These are phyloP conservation scores for Trichoderma sp. DNA, from an alignment of 2,329 filamentous ascomycete species.

Conservation along the genomic window DNA sequence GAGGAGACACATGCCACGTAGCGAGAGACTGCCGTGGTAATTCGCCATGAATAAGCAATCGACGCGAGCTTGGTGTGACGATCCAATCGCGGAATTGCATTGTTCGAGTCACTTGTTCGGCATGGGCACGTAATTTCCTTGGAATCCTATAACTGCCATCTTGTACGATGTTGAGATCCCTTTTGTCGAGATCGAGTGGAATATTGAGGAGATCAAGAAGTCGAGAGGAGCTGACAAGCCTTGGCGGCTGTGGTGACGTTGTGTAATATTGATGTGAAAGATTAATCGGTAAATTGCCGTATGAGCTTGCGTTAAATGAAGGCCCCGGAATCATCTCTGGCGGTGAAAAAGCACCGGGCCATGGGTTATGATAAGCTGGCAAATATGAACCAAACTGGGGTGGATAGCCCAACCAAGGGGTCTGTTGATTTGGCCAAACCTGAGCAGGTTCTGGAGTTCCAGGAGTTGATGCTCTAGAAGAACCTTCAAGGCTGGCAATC, in stretches of 20 bases:
- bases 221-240: not conserved
- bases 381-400: not conserved
- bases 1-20: not conserved
- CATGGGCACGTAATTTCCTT: not conserved
- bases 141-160: conserved; percentile 5
- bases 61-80: not conserved
- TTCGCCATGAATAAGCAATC: not conserved
- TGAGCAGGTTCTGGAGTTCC: not conserved
- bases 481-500: not conserved
- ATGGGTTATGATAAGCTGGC: not conserved
- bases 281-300: not conserved
- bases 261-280: not conserved
- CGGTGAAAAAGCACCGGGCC: not conserved
- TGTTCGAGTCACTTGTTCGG: conserved; percentile 13
- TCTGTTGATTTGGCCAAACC: not conserved
- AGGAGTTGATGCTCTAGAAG: conserved; percentile 4
- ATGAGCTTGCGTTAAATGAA: not conserved
- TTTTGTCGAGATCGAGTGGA: not conserved
- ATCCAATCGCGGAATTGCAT: conserved; percentile 16
- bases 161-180: not conserved
- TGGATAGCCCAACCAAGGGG: not conserved
- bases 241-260: not conserved
- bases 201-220: not conserved
- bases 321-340: not conserved
- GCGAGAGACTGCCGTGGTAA: not conserved